Percentiles rank a stretch among this genome's conserved stretches.
These are phyloP conservation scores for Amyloporia xantha DNA, from an alignment of 768 basidiomycete genomes.

Conservation along the genomic window DNA sequence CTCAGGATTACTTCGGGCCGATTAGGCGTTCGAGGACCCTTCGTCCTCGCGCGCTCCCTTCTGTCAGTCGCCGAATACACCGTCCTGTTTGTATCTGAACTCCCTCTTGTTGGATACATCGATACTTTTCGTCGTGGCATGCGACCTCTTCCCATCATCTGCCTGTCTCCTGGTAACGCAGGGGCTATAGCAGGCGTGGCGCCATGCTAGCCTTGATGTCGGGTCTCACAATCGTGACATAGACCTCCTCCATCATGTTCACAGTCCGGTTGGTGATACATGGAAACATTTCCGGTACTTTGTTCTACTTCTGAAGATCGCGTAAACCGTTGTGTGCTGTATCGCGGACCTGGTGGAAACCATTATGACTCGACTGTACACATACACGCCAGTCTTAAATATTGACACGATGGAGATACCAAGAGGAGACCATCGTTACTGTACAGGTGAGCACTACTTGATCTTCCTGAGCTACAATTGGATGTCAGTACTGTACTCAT, in stretches of 20 bases:
- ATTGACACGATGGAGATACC: too few relatives aligned
- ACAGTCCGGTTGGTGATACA: too few relatives aligned
- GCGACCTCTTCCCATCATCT: constrained; percentile 47
- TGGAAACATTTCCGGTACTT: too few relatives aligned
- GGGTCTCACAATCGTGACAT: constrained; percentile 36
- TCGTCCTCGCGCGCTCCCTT: constrained; percentile 3
- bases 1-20: constrained; percentile 6
- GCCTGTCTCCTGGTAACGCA: constrained; percentile 42
- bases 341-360: constrained; percentile 1
- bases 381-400: too few relatives aligned
- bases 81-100: constrained; percentile 4
- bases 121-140: constrained; percentile 44
- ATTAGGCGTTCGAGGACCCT: constrained; percentile 4
- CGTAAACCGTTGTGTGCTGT: constrained; percentile 5
- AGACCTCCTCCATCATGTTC: constrained; percentile 9
- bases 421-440: too few relatives aligned
- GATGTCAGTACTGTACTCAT: too few relatives aligned
- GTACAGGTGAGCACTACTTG: too few relatives aligned
- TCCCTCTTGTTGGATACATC: constrained; percentile 29
- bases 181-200: constrained; percentile 51
- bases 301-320: too few relatives aligned
- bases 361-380: too few relatives aligned
- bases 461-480: too few relatives aligned
- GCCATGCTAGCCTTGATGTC: constrained; percentile 48
- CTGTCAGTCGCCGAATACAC: constrained; percentile 5